Conservation (phyloP, 2,329 filamentous ascomycete genomes). For the Alternaria tenuissima region DNA sequence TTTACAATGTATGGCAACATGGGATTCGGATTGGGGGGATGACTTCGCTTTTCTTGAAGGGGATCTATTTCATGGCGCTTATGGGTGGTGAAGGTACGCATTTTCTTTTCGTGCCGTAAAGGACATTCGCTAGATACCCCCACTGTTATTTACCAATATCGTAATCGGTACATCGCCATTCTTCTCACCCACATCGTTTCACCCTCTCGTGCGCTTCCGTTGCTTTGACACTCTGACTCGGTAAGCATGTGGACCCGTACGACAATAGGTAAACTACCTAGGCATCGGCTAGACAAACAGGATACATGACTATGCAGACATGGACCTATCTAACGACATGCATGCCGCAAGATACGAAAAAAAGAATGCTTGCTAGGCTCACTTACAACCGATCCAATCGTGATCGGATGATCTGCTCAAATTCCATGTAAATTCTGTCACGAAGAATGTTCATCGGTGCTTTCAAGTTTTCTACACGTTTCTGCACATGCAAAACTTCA, state of each 20-base stretch:
- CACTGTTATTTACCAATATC: not conserved
- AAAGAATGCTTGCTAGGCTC: not conserved
- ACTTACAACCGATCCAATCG: not conserved
- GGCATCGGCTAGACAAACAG: not conserved
- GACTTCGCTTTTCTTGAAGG: not conserved
- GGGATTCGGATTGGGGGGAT: no score
- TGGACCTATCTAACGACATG: not conserved
- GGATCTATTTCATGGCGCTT: not conserved
- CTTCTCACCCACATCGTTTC: not conserved
- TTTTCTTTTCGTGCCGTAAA: not conserved
- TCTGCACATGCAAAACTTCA: not conserved
- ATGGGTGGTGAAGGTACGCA: not conserved
- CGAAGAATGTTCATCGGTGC: not conserved
- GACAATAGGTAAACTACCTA: not conserved
- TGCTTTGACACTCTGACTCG: not conserved
- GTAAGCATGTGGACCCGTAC: not conserved
- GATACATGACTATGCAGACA: not conserved
- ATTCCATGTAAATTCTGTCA: not conserved
- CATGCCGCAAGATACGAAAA: not conserved
- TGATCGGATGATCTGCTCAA: not conserved
- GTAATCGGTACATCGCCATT: not conserved
- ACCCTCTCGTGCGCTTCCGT: not conserved
- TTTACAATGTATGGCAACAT: no score
- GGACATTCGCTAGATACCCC: conserved; percentile 5
- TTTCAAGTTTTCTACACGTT: not conserved